Conservation (phyloP, 1,284 basidiomycete genomes). For the Singerocomus inundabilis region DNA sequence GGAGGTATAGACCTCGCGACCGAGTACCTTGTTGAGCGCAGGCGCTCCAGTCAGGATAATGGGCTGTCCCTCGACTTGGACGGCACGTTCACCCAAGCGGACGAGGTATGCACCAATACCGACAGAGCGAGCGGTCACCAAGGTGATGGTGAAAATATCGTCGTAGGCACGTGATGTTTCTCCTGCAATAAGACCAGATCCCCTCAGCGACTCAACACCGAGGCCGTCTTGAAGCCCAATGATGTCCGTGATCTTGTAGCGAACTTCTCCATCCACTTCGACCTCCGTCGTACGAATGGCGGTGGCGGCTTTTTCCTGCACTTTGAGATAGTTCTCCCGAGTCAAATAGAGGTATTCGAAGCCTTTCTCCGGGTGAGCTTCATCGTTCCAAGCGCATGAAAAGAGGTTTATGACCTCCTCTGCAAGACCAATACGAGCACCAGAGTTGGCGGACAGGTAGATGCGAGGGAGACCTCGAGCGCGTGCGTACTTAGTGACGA, state of each 20-base stretch:
- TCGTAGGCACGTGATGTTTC: slow-evolving; percentile 98
- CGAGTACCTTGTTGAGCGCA: slow-evolving; percentile 98
- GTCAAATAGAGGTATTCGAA: slow-evolving; percentile 96
- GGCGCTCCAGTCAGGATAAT: slow-evolving; percentile 98
- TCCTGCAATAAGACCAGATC: slow-evolving; percentile 97
- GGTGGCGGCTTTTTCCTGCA: slow-evolving; percentile 77
- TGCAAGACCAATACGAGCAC: slow-evolving; percentile 94
- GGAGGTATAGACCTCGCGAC: slow-evolving; percentile 98
- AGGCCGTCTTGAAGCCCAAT: slow-evolving; percentile 96
- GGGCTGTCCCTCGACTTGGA: slow-evolving; percentile 98
- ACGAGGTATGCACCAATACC: slow-evolving; percentile 99
- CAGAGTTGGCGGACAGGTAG: slow-evolving; percentile 98
- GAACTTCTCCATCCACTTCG: slow-evolving; percentile 81
- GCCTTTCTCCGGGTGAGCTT: slow-evolving; percentile 86
- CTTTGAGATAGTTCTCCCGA: slow-evolving; percentile 78
- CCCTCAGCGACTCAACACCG: slow-evolving; percentile 96
- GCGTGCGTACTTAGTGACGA: slow-evolving; percentile 92
- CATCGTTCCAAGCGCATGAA: slow-evolving; percentile 89
- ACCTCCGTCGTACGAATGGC: slow-evolving; percentile 84
- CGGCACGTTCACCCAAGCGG: slow-evolving; percentile 94
- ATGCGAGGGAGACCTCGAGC: slow-evolving; percentile 87
- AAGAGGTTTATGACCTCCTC: slow-evolving; percentile 91
- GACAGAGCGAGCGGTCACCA: slow-evolving; percentile 97
- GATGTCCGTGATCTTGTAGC: slow-evolving; percentile 95
- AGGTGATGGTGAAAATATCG: slow-evolving; percentile 98